A percentile compares a stretch with the other conserved stretches of the same genome.
phyloP scores from a whole-genome alignment of 441 rosid genomes.

The Rhodomyrtus psidioides region DNA sequence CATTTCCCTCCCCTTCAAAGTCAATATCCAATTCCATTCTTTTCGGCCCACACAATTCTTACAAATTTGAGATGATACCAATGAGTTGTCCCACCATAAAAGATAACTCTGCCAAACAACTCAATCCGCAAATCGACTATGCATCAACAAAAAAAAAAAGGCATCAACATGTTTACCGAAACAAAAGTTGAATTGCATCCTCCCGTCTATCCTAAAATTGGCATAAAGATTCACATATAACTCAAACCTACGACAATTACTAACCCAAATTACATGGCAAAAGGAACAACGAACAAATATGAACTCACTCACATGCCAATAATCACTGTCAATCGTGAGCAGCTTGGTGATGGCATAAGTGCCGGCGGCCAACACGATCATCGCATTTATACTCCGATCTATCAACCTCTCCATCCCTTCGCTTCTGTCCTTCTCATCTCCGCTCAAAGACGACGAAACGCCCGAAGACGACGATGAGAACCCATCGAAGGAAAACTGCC shows the following conservation, averaged over 20 bases:
- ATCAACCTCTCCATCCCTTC: constrained; percentile 27
- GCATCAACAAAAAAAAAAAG: background rate
- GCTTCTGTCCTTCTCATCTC: constrained; percentile 21
- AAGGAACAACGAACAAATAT: background rate
- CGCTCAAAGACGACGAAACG: constrained; percentile 23
- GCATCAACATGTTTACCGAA: background rate
- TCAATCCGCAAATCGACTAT: background rate
- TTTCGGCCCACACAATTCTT: background rate
- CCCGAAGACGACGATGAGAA: constrained; percentile 28
- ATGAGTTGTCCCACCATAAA: background rate
- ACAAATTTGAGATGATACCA: background rate
- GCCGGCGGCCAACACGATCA: constrained; percentile 78
- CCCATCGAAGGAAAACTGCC: constrained; percentile 62
- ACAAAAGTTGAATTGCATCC: background rate
- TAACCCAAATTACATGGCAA: background rate
- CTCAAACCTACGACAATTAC: background rate
- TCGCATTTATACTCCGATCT: constrained; percentile 61
- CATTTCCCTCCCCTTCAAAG: background rate
- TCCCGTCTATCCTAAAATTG: background rate
- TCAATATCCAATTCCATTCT: background rate
- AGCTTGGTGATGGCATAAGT: constrained; percentile 71
- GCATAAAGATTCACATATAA: background rate
- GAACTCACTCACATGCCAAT: constrained; percentile 80
- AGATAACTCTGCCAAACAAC: background rate
- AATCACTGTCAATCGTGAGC: constrained; percentile 82